Base-by-base conservation (phyloP, 1,284 basidiomycete species). In the Ustilago esculenta region DNA sequence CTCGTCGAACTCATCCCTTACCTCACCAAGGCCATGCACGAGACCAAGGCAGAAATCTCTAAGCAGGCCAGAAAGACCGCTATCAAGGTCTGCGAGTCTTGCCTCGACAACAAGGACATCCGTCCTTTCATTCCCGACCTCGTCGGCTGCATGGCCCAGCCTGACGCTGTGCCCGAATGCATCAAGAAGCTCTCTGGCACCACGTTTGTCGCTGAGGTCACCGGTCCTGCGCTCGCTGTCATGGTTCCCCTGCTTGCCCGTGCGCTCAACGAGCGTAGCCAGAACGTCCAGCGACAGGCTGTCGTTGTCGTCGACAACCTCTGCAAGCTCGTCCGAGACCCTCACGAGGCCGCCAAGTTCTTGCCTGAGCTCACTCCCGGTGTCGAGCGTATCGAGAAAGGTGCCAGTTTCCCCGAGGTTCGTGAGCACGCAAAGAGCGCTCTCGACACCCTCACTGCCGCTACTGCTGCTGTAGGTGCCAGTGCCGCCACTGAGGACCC, bases 201-300 rank as follows among this genome's bases (percentile, higher is more conserved):
- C 34, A 98, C 95, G 14, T 98, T 97, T 77, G 96, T 98, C 59
- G 92, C 94, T 51, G 95, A 98, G 84, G 94, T 98, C 74, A 97
- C 91, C 29, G 90, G 92, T 1, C 95, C 95, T 14, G 94, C 95
- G 14, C 87, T 98, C 35, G 95, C 96, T 21, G 93, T 98, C 73
- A 89, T 98, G 73, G 94, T 96, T 2, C 95, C 95, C 5, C 88
- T 98, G 35, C 86, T 98, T 51, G 86, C 89, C 50, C 92, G 96
- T 80, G 95, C 93, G 7, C 86, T 98, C 72, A 95, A 95, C 81
- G 95, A 98, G 83, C 88, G 95, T 72, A 94, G 92, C 69, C 96
- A 94, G 88, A 83, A 81, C 42, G 84, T 84, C 18, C 83, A 84
- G 75, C 81, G 84, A 32, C 94, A 97, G 81, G 92, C 76, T n/a